Evolutionary conservation across 495 filamentous ascomycete species (phyloP).

Genomic region (Cairneyella variabilis): DNA sequence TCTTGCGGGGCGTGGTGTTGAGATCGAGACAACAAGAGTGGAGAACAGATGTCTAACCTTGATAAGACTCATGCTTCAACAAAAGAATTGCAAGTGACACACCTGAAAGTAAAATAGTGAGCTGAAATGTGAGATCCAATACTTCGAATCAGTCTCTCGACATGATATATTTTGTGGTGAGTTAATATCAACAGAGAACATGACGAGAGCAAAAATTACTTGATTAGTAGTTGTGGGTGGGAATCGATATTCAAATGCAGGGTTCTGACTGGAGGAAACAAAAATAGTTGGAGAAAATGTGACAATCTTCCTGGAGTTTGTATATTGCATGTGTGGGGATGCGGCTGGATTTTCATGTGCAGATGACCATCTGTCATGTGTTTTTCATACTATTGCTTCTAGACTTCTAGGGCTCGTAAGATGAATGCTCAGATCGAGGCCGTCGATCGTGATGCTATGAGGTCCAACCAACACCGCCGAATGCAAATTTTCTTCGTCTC

Average conservation of each 20-base stretch:
- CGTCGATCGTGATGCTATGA: constrained; percentile 9
- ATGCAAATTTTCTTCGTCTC: constrained; percentile 18
- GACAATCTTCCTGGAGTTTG: constrained; percentile 4
- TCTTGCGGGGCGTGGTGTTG: not conserved
- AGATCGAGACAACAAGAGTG: not conserved
- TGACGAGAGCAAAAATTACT: too few species aligned
- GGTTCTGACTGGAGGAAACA: not conserved
- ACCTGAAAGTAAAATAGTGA: not conserved
- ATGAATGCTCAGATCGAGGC: constrained; percentile 8
- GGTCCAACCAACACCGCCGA: constrained; percentile 15
- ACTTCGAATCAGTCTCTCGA: constrained; percentile 2
- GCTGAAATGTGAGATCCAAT: not conserved
- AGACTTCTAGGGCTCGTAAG: not conserved
- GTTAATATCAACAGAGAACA: not conserved
- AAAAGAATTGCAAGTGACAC: too few species aligned
- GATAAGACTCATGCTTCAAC: constrained; percentile 9
- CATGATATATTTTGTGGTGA: constrained; percentile 15
- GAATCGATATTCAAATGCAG: too few species aligned
- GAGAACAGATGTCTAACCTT: too few species aligned
- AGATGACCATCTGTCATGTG: constrained; percentile 11
- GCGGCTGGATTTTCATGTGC: not conserved
- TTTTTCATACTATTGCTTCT: too few species aligned
- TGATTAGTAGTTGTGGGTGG: too few species aligned
- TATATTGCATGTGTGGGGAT: constrained; percentile 10
- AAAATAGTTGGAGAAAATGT: constrained; percentile 11